Evolutionary conservation across 129 eudicot genomes (phyloP), one percentile per base, ranked within the genome.

Genomic region (Helichrysum umbraculigerum): DNA sequence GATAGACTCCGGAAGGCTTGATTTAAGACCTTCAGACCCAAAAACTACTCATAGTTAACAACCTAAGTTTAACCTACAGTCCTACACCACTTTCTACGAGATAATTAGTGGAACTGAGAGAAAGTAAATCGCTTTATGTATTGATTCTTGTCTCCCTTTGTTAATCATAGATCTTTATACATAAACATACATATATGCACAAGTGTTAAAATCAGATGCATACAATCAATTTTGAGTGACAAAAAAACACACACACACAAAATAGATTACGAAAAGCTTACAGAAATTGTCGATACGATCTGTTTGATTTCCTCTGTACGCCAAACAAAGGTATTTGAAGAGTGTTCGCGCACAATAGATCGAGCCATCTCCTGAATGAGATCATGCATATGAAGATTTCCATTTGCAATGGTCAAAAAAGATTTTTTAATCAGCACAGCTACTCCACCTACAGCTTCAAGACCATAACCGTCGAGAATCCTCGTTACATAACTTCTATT

Each of bases 361-460:
- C 62, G 62, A 12, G 29, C 15, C 65, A 59, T 59, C 33, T 59
- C 65, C 21, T 59, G 65, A 59, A 59, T 22, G 65, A 59, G 65
- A 59, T 59, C 65, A 59, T 59, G 65, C 65, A 59, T 22, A 11
- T 22, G 33, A 59, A 59, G 15, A 59, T 22, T 7, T 59, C 65
- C 65, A 19, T 59, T 59, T 20, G 34, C 7, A 9, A 59, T 59
- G 65, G 33, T 59, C 34, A 59, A 8, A 59, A 59, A 28, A 22
- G 65, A 59, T 59, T 59, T 59, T 22, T 59, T 5, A 22, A 59
- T 59, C 34, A 59, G 17, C 65, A 19, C 15, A 7, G 6, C 14
- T 59, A 59, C 21, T 22, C 65, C 65, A 59, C 65, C 15, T 22
- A 59, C 34, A 19, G 65, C 32, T 22, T 59, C 34, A 59, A 59